These are phyloP conservation scores for Populus tomentosa DNA, from an alignment of 441 rosid species.

Conservation along the genomic window DNA sequence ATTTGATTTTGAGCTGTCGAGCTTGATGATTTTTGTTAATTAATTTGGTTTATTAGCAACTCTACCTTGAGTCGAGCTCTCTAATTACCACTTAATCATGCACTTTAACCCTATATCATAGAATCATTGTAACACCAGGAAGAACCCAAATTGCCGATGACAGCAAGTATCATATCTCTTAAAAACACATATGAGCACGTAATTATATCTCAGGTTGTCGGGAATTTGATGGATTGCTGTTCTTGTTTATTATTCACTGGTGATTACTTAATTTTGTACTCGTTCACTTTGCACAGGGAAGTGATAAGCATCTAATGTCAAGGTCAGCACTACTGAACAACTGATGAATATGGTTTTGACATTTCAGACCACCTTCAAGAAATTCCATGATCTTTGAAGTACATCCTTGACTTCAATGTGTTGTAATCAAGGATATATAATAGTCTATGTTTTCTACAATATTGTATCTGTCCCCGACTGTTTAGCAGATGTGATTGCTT, in stretches of 20 bases:
- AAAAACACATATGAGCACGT: background rate
- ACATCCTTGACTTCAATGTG: slow-evolving; percentile 3
- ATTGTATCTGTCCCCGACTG: slow-evolving; percentile 20
- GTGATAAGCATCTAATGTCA: slow-evolving; percentile 41
- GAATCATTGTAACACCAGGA: background rate
- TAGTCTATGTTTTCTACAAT: background rate
- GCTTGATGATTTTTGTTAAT: background rate
- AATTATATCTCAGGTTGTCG: background rate
- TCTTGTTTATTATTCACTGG: too few species aligned
- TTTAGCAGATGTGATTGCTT: slow-evolving; percentile 16
- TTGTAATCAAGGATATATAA: slow-evolving; percentile 6
- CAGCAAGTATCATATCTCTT: too few species aligned
- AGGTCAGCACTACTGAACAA: slow-evolving; percentile 37
- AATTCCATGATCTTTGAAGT: slow-evolving; percentile 11
- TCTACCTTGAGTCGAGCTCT: background rate
- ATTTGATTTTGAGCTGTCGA: background rate
- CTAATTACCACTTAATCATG: too few species aligned
- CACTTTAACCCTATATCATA: too few species aligned
- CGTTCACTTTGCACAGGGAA: slow-evolving; percentile 22
- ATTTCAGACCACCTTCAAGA: slow-evolving; percentile 10
- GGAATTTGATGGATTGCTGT: too few species aligned
- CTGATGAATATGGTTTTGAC: slow-evolving; percentile 21
- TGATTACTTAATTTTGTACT: too few species aligned
- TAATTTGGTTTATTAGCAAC: background rate
- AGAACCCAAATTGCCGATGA: too few species aligned